Evolutionary conservation across 805 yeast species (phyloP).

Genomic region (Lipomyces japonicus): DNA sequence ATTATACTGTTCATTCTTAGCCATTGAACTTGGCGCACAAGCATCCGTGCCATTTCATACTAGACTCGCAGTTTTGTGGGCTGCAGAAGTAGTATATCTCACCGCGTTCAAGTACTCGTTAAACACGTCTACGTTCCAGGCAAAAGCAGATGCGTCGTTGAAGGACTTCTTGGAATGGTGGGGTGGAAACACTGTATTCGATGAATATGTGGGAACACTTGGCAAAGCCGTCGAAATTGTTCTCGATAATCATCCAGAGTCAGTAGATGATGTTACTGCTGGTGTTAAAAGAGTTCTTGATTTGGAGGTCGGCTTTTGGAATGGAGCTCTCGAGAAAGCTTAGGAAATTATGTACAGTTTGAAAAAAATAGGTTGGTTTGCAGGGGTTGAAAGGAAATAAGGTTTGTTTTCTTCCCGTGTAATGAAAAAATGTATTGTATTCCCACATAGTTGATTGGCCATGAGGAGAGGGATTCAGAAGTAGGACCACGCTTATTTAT

Average conservation of each 20-base stretch:
- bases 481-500: too few species aligned
- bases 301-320: constrained; percentile 1
- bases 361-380: too few species aligned
- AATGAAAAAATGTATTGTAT: too few species aligned
- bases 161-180: constrained; percentile 3
- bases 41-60: background rate
- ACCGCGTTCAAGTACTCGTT: background rate
- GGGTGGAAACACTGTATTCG: constrained; percentile 1
- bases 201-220: background rate
- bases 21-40: constrained; percentile 1
- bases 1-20: background rate
- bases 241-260: background rate
- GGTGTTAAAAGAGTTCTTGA: background rate
- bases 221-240: background rate
- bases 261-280: background rate
- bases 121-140: background rate
- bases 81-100: constrained; percentile 1
- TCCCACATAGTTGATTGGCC: too few species aligned
- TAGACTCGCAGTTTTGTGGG: background rate
- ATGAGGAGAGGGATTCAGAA: too few species aligned
- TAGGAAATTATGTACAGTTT: too few species aligned
- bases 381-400: too few species aligned
- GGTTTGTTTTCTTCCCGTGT: too few species aligned
- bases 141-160: background rate
- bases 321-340: background rate